phyloP scores from a whole-genome alignment of 371 early-diverging fungal species.

The Mortierella sp. region DNA sequence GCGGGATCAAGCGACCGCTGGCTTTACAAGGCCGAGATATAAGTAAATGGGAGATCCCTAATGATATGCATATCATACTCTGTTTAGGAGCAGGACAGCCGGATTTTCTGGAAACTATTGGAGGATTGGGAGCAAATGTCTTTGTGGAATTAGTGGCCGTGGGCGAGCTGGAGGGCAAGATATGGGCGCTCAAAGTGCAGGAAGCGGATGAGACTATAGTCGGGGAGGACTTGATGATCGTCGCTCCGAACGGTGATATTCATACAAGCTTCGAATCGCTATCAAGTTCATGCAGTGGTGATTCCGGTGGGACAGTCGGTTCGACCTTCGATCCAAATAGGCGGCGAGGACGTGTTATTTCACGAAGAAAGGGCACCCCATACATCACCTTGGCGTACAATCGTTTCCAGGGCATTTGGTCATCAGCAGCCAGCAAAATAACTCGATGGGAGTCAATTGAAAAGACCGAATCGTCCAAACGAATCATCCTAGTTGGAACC shows the following conservation, averaged over 20 bases:
- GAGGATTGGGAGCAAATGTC: constrained; percentile 32
- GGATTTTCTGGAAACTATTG: constrained; percentile 12
- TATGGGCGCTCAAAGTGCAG: constrained; percentile 39
- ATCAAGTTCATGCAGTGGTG: background rate
- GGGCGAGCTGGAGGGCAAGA: constrained; percentile 23
- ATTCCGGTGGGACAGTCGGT: too few species aligned
- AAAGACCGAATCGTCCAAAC: background rate
- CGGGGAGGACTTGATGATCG: constrained; percentile 4
- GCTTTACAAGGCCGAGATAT: constrained; percentile 13
- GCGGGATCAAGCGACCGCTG: constrained; percentile 14
- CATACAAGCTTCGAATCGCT: background rate
- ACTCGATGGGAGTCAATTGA: constrained; percentile 9
- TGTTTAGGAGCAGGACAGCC: constrained; percentile 16
- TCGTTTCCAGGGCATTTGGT: constrained; percentile 13
- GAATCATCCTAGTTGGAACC: constrained; percentile 30
- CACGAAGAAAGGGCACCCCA: constrained; percentile 9
- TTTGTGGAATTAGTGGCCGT: constrained; percentile 30
- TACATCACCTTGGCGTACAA: constrained; percentile 32
- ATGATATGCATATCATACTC: constrained; percentile 27
- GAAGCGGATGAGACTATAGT: background rate
- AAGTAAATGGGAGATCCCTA: constrained; percentile 16
- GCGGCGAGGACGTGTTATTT: constrained; percentile 20
- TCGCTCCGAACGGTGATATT: constrained; percentile 13
- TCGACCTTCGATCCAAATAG: background rate
- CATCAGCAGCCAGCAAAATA: constrained; percentile 11